These are phyloP conservation scores for Kodamaea fukazawae DNA, from an alignment of 805 yeast species.

Conservation along the genomic window DNA sequence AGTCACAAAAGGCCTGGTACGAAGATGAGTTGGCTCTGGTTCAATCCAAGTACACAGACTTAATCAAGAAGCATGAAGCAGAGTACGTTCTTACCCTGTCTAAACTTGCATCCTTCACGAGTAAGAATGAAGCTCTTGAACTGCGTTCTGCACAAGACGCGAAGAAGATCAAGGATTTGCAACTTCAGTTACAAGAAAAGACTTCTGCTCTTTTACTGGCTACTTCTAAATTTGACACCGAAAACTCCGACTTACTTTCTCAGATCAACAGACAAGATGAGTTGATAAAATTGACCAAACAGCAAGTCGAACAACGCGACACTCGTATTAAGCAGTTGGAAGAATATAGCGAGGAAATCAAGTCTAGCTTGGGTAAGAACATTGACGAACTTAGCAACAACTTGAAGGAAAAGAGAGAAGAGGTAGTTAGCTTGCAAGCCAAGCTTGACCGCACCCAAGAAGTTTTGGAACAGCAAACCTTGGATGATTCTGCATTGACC, in stretches of 20 bases:
- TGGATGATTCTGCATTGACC: slow-evolving; percentile 45
- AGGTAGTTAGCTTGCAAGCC: slow-evolving; percentile 39
- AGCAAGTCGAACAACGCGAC: slow-evolving; percentile 50
- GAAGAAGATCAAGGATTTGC: slow-evolving; percentile 2
- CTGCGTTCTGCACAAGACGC: background rate
- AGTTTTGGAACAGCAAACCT: slow-evolving; percentile 38
- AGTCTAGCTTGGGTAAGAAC: slow-evolving; percentile 35
- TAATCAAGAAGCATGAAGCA: slow-evolving; percentile 38
- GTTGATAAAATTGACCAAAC: slow-evolving; percentile 52
- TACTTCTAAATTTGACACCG: slow-evolving; percentile 19
- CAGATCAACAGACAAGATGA: slow-evolving; percentile 55
- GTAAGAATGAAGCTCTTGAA: slow-evolving; percentile 24
- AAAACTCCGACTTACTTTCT: slow-evolving; percentile 27
- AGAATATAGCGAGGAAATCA: slow-evolving; percentile 39
- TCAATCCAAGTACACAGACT: slow-evolving; percentile 37
- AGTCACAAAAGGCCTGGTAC: slow-evolving; percentile 39
- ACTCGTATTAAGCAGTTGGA: slow-evolving; percentile 56
- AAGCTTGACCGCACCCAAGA: slow-evolving; percentile 40
- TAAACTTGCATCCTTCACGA: slow-evolving; percentile 25
- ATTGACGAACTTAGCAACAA: slow-evolving; percentile 25
- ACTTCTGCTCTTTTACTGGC: background rate
- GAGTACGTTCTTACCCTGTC: slow-evolving; percentile 31
- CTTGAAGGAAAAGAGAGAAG: slow-evolving; percentile 26
- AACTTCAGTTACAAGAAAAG: slow-evolving; percentile 5
- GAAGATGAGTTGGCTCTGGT: slow-evolving; percentile 34